Evolutionary conservation across 768 basidiomycete genomes (phyloP), one percentile per base, ranked within the genome.

Genomic region (Boletus rex-veris): DNA sequence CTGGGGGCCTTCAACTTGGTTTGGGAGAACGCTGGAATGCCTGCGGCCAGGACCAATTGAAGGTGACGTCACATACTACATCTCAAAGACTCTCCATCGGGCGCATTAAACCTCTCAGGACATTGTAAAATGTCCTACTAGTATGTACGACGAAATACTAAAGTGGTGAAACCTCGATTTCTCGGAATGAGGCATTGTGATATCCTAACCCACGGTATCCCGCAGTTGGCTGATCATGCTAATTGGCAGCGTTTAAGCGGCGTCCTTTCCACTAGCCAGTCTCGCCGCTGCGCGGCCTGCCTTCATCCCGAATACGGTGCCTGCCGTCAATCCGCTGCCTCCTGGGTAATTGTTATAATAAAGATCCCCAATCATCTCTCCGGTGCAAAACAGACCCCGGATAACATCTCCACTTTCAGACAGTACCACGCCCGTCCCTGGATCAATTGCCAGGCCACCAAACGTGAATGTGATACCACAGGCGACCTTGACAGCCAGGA

Each of bases 381-480:
- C 86, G 2, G 84, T 74, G 58, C 82, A 84, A 64, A 81, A 86
- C 37, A 88, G 63, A 3, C 86, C 84, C 8, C 59, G 65, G 35
- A 88, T 83, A 11, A 65, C 60, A 15, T 64, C 59, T 10, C 74
- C 75, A 2, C 68, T 75, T 45, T 64, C 60, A 0, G 74, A 75
- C 1, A 85, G 45, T 7, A 87, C 84, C 2, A 66, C 77, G 10
- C 80, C 76, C 0, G 80, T 83, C 15, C 71, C 61, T 0, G 82
- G 76, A 58, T 86, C 78, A 56, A 88, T 80, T 0, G 77, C 80
- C 3, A 88, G 64, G 1, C 86, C 86, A 0, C 86, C 85, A 70
- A 86, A 88, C 2, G 84, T 88, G 70, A 86, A 88, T 1, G 86
- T 87, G 50, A 86, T 79, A 7, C 85, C 86, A 69, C 85, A 86